Conservation (phyloP, 2,329 filamentous ascomycete genomes). For the Trichophyton benhamiae region DNA sequence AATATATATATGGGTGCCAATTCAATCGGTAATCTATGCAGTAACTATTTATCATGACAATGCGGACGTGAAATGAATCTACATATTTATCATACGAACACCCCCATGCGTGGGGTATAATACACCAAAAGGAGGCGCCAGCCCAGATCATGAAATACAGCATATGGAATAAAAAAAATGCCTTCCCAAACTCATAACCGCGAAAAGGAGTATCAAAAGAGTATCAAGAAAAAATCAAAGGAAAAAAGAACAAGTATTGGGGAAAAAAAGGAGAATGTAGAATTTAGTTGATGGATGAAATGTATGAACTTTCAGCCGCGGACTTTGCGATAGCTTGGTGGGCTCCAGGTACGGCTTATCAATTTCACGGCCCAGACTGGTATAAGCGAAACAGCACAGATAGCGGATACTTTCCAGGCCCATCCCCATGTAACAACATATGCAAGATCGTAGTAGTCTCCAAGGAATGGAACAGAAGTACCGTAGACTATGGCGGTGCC, state of each 20-base stretch:
- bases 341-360: constrained; percentile 71
- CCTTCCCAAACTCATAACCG: neutral
- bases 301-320: constrained; percentile 22
- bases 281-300: neutral
- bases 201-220: neutral
- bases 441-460: constrained; percentile 73
- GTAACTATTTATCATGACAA: neutral
- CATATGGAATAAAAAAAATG: neutral
- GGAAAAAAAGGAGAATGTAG: neutral
- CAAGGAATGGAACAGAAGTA: constrained; percentile 72
- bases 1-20: no score
- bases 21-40: neutral
- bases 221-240: neutral
- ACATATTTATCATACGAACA: neutral
- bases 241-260: neutral
- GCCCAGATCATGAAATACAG: neutral
- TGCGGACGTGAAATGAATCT: neutral
- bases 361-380: constrained; percentile 82
- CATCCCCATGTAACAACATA: constrained; percentile 73
- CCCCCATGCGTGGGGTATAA: neutral
- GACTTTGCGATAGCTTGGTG: constrained; percentile 90
- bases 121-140: neutral
- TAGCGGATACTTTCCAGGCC: constrained; percentile 73
- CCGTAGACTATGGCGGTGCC: constrained; percentile 74
- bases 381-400: constrained; percentile 66